Percentiles rank a stretch among this genome's conserved stretches.
Conservation (phyloP, 768 basidiomycete genomes). For the Daedaleopsis sinensis region DNA sequence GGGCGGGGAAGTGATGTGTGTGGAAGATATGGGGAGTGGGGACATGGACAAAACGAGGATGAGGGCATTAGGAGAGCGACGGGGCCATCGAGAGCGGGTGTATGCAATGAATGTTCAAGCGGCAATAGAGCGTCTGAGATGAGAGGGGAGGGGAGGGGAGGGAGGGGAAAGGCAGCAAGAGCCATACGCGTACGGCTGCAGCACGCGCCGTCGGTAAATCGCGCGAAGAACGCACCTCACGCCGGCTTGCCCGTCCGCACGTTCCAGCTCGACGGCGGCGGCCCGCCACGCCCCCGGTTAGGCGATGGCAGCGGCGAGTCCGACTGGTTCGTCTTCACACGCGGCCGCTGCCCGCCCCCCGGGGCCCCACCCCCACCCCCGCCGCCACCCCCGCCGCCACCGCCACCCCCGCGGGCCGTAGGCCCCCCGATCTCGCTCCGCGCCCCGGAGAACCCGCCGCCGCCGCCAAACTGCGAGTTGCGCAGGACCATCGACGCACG, state of each 20-base stretch:
- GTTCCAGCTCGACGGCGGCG: constrained; percentile 40
- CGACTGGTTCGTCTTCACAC: constrained; percentile 37
- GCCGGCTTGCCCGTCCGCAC: constrained; percentile 13
- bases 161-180: background rate
- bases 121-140: background rate
- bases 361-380: too few species aligned
- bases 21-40: background rate
- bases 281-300: constrained; percentile 16
- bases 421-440: constrained; percentile 13
- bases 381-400: too few species aligned
- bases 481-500: constrained; percentile 29
- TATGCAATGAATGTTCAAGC: background rate
- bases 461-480: constrained; percentile 14
- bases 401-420: constrained; percentile 10
- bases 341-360: constrained; percentile 25
- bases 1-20: background rate
- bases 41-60: background rate
- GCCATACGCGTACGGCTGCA: background rate
- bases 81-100: background rate
- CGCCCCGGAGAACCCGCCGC: constrained; percentile 16
- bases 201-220: background rate
- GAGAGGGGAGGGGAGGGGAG: too few species aligned
- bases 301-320: constrained; percentile 20
- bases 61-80: background rate
- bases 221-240: constrained; percentile 1